phyloP scores from a whole-genome alignment of 2,329 filamentous ascomycete species.

The Clarireedia homoeocarpa region DNA sequence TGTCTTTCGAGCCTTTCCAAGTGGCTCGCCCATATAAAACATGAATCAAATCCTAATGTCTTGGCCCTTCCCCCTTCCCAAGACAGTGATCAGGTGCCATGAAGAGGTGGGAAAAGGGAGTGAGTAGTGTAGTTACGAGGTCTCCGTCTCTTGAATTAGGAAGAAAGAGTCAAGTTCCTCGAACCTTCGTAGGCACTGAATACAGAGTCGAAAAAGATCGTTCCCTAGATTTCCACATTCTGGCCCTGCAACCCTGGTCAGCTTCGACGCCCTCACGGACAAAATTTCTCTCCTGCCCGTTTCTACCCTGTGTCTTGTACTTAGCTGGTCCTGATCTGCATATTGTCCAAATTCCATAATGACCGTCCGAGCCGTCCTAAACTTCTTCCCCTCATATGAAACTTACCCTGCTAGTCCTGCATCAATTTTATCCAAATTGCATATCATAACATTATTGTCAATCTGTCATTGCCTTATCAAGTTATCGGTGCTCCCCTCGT shows the following conservation, averaged over 20 bases:
- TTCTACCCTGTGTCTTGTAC: too few relatives aligned
- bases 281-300: too few relatives aligned
- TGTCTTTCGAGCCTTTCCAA: not conserved
- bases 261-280: constrained; percentile 12
- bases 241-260: too few relatives aligned
- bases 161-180: too few relatives aligned
- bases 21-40: not conserved
- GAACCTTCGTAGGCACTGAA: too few relatives aligned
- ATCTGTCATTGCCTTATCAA: constrained; percentile 1
- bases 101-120: too few relatives aligned
- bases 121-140: too few relatives aligned
- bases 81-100: not conserved
- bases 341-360: too few relatives aligned
- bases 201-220: too few relatives aligned
- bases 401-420: constrained; percentile 1
- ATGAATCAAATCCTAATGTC: constrained; percentile 7
- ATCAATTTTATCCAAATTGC: constrained; percentile 8
- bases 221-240: too few relatives aligned
- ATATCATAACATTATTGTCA: not conserved
- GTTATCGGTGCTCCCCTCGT: not conserved
- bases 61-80: not conserved
- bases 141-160: too few relatives aligned
- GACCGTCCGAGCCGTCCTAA: not conserved
- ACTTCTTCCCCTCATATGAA: not conserved
- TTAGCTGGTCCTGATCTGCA: too few relatives aligned